phyloP scores from a whole-genome alignment of 2,329 filamentous ascomycete species.

The Nothomitra cinnamomea region DNA sequence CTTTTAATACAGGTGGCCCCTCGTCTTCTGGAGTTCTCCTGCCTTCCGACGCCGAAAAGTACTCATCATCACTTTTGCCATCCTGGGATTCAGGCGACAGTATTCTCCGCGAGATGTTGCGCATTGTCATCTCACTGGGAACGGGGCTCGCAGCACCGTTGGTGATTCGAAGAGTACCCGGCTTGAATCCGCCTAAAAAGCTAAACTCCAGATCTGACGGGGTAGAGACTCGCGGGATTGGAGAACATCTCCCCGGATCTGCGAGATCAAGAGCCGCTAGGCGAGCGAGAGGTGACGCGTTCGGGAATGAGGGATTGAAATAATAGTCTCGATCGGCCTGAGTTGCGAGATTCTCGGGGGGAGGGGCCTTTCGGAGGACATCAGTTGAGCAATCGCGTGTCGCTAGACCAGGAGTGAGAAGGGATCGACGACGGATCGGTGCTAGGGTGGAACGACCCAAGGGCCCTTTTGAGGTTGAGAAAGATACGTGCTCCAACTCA shows the following conservation, averaged over 20 bases:
- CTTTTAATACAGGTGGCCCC: background rate
- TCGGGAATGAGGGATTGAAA: constrained; percentile 1
- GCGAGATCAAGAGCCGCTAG: constrained; percentile 1
- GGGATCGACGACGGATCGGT: constrained; percentile 4
- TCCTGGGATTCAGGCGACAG: background rate
- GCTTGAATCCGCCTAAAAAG: constrained; percentile 43
- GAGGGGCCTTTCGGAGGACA: constrained; percentile 3
- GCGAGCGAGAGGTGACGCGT: background rate
- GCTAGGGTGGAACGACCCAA: background rate
- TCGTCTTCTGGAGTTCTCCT: background rate
- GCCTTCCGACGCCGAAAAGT: constrained; percentile 4
- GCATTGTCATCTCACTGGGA: background rate
- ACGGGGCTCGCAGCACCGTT: constrained; percentile 39
- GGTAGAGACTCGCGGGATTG: constrained; percentile 19
- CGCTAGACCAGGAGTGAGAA: constrained; percentile 7
- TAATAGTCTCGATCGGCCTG: constrained; percentile 2
- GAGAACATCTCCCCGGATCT: background rate
- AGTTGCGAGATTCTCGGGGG: constrained; percentile 1
- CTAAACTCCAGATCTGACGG: constrained; percentile 40
- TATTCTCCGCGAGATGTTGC: background rate
- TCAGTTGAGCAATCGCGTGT: constrained; percentile 1
- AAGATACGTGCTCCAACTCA: background rate
- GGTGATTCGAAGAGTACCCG: constrained; percentile 43
- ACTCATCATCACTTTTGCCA: background rate
- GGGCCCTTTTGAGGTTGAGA: background rate